phyloP scores from a whole-genome alignment of 2,329 filamentous ascomycete genomes.

The Neofusicoccum umdonicola region DNA sequence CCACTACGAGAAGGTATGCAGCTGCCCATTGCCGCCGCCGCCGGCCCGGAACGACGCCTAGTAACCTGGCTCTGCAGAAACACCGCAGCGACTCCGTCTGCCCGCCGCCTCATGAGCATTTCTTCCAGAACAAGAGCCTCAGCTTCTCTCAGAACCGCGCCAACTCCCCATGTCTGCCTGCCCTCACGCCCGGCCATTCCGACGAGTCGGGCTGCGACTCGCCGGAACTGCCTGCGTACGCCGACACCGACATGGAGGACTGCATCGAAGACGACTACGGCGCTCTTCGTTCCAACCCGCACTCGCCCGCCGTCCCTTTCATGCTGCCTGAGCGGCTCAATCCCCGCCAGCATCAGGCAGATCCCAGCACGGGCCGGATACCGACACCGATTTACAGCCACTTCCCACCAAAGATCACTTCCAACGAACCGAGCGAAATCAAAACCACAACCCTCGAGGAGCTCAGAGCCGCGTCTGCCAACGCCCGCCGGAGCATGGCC shows the following conservation, averaged over 20 bases:
- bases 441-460: slow-evolving; percentile 7
- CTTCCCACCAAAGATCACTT: slow-evolving; percentile 26
- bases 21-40: background rate
- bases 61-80: slow-evolving; percentile 3
- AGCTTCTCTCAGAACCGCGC: slow-evolving; percentile 28
- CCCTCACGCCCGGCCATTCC: slow-evolving; percentile 31
- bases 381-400: slow-evolving; percentile 41
- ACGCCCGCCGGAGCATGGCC: background rate
- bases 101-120: slow-evolving; percentile 24
- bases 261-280: slow-evolving; percentile 29
- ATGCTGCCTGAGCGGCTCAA: slow-evolving; percentile 36
- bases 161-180: slow-evolving; percentile 25
- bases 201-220: slow-evolving; percentile 27
- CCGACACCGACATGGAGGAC: slow-evolving; percentile 38
- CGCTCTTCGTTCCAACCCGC: slow-evolving; percentile 33
- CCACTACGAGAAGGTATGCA: slow-evolving; percentile 6
- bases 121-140: slow-evolving; percentile 22
- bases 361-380: slow-evolving; percentile 31
- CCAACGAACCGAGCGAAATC: background rate
- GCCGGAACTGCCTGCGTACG: slow-evolving; percentile 29
- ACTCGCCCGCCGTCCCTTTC: slow-evolving; percentile 33
- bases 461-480: slow-evolving; percentile 4
- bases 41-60: background rate
- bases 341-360: slow-evolving; percentile 23
- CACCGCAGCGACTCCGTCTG: background rate